A percentile compares a stretch with the other conserved stretches of the same genome.
Evolutionary conservation across 768 basidiomycete genomes (phyloP).

Genomic region (Boletus speciosus): DNA sequence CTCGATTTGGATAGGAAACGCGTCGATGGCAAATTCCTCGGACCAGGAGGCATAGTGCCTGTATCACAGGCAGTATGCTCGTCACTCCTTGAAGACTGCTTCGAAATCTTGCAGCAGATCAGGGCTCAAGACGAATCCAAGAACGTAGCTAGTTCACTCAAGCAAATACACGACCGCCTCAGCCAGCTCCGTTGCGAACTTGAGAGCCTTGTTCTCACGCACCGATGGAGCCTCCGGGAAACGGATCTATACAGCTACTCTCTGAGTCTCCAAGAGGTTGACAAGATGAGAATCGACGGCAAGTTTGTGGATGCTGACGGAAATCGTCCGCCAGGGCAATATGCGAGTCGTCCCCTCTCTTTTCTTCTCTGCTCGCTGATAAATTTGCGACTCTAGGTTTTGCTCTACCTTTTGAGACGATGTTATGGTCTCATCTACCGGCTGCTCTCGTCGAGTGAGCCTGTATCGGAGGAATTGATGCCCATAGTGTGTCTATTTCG

Average conservation of each 20-base stretch:
- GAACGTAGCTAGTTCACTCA: constrained; percentile 79
- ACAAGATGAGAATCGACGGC: constrained; percentile 95
- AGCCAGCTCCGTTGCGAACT: constrained; percentile 81
- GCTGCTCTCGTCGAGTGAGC: constrained; percentile 90
- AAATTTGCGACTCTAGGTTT: constrained; percentile 50
- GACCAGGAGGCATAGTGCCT: constrained; percentile 86
- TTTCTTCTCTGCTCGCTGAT: background rate
- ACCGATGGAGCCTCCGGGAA: constrained; percentile 95
- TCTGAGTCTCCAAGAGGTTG: constrained; percentile 89
- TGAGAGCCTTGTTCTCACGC: constrained; percentile 89
- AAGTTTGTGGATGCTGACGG: constrained; percentile 96
- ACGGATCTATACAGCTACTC: constrained; percentile 94
- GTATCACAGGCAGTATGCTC: constrained; percentile 88
- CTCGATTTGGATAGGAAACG: constrained; percentile 58
- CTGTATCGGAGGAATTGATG: constrained; percentile 97
- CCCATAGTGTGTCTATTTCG: constrained; percentile 62
- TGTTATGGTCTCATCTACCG: constrained; percentile 97
- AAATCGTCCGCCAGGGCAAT: constrained; percentile 90
- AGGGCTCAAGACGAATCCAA: constrained; percentile 88
- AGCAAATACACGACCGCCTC: constrained; percentile 92
- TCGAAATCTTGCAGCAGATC: constrained; percentile 94
- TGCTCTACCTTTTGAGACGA: constrained; percentile 87
- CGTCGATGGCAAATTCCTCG: constrained; percentile 94
- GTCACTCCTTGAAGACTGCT: constrained; percentile 93
- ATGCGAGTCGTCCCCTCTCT: constrained; percentile 49